Evolutionary conservation across 2,329 filamentous ascomycete genomes (phyloP), one percentile per base, ranked within the genome.

Genomic region (Phyllosticta citriasiana): DNA sequence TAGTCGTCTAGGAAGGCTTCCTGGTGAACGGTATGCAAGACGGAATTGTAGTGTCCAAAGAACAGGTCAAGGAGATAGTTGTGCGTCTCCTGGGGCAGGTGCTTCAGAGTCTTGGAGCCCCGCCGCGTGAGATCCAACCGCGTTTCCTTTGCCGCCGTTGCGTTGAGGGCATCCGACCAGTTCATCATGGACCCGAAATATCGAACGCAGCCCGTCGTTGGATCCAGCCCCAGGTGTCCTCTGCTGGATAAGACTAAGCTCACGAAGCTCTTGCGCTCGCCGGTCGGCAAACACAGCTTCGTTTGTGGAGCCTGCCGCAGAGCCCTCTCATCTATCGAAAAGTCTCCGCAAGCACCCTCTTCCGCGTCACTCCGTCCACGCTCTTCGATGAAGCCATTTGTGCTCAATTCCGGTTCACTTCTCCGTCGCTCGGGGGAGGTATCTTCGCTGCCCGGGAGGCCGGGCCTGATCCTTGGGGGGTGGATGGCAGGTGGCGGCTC

Each of bases 151-250:
- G 76, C 71, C 3, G 75, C 72, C 33, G 57, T 25, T 10, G 62
- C 59, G 12, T 60, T 59, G 2, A 59, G 59, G 22, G 63, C 61
- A 10, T 75, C 74, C 3, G 78, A 78, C 63, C 81, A 78, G 67
- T 81, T 82, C 56, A 79, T 80, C 3, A 80, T 82, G 1, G 79
- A 79, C 1, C 80, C 80, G 61, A 81, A 82, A 70, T 80, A 82
- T 25, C 79, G 75, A 5, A 80, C 67, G n/a, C 77, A 72, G 4
- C 79, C 79, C 22, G 76, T 79, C 1, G 80, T 69, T 63, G 80
- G 79, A 63, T 82, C 80, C 61, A 82, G 80, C 16, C 77, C 78
- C 9, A 82, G 71, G 66, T 79, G 80, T 6, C 79, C 79, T 40
- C 77, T 74, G 3, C 79, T 79, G 0, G 77, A 78, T 4, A 83